Base-by-base conservation (phyloP, 257 asterid species). In the Echites panduratus region DNA sequence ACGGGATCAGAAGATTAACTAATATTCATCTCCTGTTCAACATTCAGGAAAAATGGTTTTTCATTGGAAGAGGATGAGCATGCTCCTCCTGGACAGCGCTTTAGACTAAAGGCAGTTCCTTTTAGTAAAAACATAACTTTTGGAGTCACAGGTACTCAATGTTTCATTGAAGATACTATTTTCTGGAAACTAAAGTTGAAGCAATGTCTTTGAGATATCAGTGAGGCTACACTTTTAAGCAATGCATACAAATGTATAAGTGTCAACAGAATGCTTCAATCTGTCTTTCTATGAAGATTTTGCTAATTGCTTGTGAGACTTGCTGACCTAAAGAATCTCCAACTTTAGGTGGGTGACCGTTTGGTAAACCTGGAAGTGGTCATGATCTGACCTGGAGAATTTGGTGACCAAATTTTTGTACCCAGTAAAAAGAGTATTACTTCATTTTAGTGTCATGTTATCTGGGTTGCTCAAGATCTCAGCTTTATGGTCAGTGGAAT, bases 61-160 rank as follows among this genome's bases (percentile, higher is more conserved):
- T 70, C 80, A 43, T 66, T 95, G 85, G 93, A 84, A 85, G 99
- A 95, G 82, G 96, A 92, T 75, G 53, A 77, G 81, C 70, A 82
- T 47, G 97, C 99, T 83, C 95, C 97, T 75, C 85, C 92, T 7
- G 99, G 99, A 57, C 85, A 41, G 43, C 96, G 96, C 41, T 95
- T 85, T 77, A 80, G 87, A 77, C 87, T 95, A 69, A 91, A 90
- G 84, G 95, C 99, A 76, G 94, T 95, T 75, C 99, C 98, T 77
- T 95, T 90, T 89, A 95, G 99, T 82, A 92, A 95, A 87, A 95
- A 89, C 63, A 71, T 89, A 44, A 89, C 90, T 70, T 91, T 95
- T 72, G 99, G 99, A 44, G 81, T 87, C 74, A 81, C 89, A 75
- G 98, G 98, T 91, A 82, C 74, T 73, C 50, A 26, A 10, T 64